Evolutionary conservation across 139 green algal genomes (phyloP).

Genomic region (Chlamydomonas urium): DNA sequence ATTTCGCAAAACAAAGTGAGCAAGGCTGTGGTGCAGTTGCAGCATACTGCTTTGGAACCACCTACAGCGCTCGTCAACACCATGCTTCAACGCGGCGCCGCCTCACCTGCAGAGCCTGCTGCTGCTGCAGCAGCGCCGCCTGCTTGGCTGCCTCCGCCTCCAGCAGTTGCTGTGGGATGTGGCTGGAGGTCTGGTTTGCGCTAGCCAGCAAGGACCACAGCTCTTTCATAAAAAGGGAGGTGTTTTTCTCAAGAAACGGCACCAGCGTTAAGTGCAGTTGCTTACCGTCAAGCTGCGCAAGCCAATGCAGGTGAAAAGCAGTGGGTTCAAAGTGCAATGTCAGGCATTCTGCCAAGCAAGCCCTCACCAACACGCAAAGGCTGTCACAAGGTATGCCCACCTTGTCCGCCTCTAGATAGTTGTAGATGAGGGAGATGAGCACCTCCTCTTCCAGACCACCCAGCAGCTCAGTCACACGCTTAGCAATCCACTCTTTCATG

Average conservation of each 20-base stretch:
- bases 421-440: constrained; percentile 87
- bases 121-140: constrained; percentile 33
- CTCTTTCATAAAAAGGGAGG: constrained; percentile 88
- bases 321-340: not conserved
- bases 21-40: too few species aligned
- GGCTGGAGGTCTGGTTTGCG: constrained; percentile 57
- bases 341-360: not conserved
- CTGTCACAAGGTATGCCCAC: constrained; percentile 15
- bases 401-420: constrained; percentile 75
- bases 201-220: constrained; percentile 77
- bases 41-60: too few species aligned
- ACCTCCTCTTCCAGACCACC: constrained; percentile 92
- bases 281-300: constrained; percentile 57
- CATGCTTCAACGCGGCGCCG: too few species aligned
- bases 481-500: constrained; percentile 91
- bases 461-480: constrained; percentile 89
- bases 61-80: too few species aligned
- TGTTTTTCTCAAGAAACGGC: constrained; percentile 91
- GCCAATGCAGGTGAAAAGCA: not conserved
- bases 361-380: not conserved
- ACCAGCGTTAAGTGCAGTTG: constrained; percentile 77
- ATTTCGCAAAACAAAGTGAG: too few species aligned
- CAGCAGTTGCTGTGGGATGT: constrained; percentile 80
- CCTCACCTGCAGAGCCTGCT: constrained; percentile 10
- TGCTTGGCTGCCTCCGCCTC: constrained; percentile 74